Percentiles rank a stretch among this genome's conserved stretches.
Conservation (phyloP, 2,329 filamentous ascomycete genomes). For the Pleurostoma richardsiae region DNA sequence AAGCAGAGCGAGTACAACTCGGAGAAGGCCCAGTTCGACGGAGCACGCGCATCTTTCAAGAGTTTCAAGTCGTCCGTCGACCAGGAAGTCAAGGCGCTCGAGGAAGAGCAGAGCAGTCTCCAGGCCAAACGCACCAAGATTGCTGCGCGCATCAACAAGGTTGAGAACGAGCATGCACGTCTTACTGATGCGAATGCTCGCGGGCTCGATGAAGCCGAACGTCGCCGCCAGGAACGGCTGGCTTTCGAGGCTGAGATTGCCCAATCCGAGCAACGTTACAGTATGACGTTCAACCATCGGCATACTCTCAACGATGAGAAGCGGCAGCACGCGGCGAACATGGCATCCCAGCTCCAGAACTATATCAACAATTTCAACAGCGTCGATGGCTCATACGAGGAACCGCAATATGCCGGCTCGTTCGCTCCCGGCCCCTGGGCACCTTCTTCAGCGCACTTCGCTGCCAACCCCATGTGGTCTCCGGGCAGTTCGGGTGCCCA, state of each 20-base stretch:
- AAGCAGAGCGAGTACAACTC: constrained; percentile 46
- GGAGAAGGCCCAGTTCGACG: constrained; percentile 57
- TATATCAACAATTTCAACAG: constrained; percentile 37
- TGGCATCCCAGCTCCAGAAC: constrained; percentile 28
- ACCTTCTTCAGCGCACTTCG: constrained; percentile 3
- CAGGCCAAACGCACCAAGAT: constrained; percentile 70
- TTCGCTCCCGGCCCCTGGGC: neutral
- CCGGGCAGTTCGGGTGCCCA: constrained; percentile 5
- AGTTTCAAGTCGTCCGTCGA: constrained; percentile 58
- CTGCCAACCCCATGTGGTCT: constrained; percentile 8
- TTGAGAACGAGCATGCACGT: constrained; percentile 66
- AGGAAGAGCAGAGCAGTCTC: constrained; percentile 58
- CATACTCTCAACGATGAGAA: constrained; percentile 29
- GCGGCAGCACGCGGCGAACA: constrained; percentile 30
- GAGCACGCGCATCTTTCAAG: constrained; percentile 48
- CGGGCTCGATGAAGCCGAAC: constrained; percentile 59
- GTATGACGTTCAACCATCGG: constrained; percentile 30
- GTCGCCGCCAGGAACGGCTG: constrained; percentile 45
- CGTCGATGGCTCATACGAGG: constrained; percentile 31
- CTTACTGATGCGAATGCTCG: constrained; percentile 65
- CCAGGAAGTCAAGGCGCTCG: constrained; percentile 55
- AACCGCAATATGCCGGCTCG: neutral
- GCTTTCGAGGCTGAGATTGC: constrained; percentile 40
- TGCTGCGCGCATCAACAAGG: constrained; percentile 63
- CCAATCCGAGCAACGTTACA: constrained; percentile 37